A percentile compares a stretch with the other conserved stretches of the same genome.
phyloP scores from a whole-genome alignment of 2,329 filamentous ascomycete genomes.

The Reticulascus tulasneorum region DNA sequence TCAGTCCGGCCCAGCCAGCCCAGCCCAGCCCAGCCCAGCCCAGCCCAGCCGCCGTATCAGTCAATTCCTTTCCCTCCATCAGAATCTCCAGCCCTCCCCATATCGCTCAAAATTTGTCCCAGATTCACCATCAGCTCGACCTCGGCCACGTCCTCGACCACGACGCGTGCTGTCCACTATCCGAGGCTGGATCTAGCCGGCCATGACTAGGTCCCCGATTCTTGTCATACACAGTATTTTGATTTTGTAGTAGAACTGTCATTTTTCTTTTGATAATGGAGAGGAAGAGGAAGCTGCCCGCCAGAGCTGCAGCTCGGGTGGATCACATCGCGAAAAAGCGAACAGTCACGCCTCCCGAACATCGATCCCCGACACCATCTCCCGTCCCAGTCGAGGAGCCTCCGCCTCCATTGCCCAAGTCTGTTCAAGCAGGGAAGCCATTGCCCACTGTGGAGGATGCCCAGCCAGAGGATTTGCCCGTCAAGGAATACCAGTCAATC shows the following conservation, averaged over 20 bases:
- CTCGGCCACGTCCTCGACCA: not conserved
- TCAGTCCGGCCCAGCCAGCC: too few species aligned
- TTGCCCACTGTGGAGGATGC: conserved; percentile 66
- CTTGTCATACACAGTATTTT: too few species aligned
- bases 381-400: conserved; percentile 30
- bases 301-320: conserved; percentile 56
- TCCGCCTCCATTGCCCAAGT: conserved; percentile 52
- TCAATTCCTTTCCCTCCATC: too few species aligned
- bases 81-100: too few species aligned
- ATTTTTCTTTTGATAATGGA: conserved; percentile 58
- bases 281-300: conserved; percentile 61
- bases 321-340: conserved; percentile 59
- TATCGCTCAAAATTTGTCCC: too few species aligned
- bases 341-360: conserved; percentile 51
- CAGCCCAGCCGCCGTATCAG: too few species aligned
- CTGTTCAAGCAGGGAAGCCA: conserved; percentile 61
- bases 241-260: too few species aligned
- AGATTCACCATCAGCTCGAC: too few species aligned
- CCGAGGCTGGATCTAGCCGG: too few species aligned
- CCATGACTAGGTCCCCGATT: too few species aligned
- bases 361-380: conserved; percentile 43
- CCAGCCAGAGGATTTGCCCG: conserved; percentile 60
- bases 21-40: too few species aligned
- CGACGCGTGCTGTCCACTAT: too few species aligned
- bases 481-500: conserved; percentile 68